Evolutionary conservation across 768 basidiomycete genomes (phyloP), one percentile per base, ranked within the genome.

Genomic region (Leucogyrophana mollusca): DNA sequence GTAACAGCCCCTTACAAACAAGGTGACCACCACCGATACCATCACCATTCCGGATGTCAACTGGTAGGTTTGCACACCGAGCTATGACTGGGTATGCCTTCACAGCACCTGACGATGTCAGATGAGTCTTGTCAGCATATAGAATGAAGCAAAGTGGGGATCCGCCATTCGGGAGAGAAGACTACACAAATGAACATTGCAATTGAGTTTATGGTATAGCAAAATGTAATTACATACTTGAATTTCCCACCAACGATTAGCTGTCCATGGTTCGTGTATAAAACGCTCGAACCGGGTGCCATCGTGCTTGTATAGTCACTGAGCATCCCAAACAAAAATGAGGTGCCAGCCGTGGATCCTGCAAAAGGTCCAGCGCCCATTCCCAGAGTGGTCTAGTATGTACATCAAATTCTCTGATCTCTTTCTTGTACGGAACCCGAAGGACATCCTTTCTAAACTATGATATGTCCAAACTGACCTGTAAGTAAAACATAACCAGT

Each of bases 51-150:
- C 65, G 45, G 14, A 70, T 60, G 0, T 60, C 22, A 2, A 56
- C 51, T 2, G 65, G 65, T 4, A 74, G 51, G 46, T 70, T 69
- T 0, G 53, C 64, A 38, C 62, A 61, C 7, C 61, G 46, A 1
- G 56, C 64, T 34, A 73, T 53, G 4, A 72, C 65, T 0, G 67
- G 71, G 45, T 73, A 68, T 0, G 60, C 72, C 46, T 71, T 69
- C 24, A 54, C 58, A 0, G 65, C 68, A 0, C 71, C 68, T 47
- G 68, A 69, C 2, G 64, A 60, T 4, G 68, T 72, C 0, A 73
- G 54, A 7, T 61, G 52, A 1, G 66, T 65, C 38, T 73, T 73
- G 52, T 73, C 70, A 8, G 71, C 67, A 58, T 72, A 73, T 0
- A 74, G 33, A 20, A 72, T 65, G 14, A 68, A 56, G 5, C 49